These are phyloP conservation scores for Vitis vinifera DNA, from an alignment of 164 flowering plant genomes.

Conservation along the genomic window DNA sequence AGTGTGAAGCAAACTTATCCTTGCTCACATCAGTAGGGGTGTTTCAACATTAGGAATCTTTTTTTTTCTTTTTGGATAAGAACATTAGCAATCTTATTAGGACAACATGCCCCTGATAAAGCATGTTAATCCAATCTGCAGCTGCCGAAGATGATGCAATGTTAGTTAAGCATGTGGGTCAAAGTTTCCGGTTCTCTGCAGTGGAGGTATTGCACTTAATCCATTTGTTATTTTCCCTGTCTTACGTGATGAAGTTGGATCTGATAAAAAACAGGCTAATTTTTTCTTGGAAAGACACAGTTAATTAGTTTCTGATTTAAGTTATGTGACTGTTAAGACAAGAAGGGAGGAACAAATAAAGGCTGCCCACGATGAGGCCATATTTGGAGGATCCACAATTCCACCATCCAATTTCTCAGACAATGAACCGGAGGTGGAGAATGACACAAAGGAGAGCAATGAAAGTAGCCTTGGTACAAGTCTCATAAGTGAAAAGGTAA, in stretches of 20 bases:
- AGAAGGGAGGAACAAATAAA: slow-evolving; percentile 64
- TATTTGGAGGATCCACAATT: slow-evolving; percentile 65
- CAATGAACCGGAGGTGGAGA: slow-evolving; percentile 30
- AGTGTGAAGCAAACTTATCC: background rate
- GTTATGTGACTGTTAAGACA: slow-evolving; percentile 39
- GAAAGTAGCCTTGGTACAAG: slow-evolving; percentile 25
- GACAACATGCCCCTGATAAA: background rate
- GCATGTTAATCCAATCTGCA: slow-evolving; percentile 26
- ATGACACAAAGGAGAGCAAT: slow-evolving; percentile 17
- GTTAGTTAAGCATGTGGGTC: slow-evolving; percentile 70
- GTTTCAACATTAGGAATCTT: background rate
- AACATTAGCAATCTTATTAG: background rate
- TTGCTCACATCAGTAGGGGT: background rate
- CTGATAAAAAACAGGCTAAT: background rate
- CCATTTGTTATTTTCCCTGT: too few species aligned
- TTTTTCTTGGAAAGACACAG: background rate
- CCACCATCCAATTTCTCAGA: slow-evolving; percentile 27
- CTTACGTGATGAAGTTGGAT: background rate
- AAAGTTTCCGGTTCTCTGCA: slow-evolving; percentile 79
- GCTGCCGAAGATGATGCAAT: slow-evolving; percentile 82
- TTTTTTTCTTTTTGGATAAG: background rate
- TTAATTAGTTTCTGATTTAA: background rate
- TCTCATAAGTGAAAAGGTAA: slow-evolving; percentile 75
- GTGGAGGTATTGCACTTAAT: slow-evolving; percentile 52
- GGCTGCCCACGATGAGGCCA: slow-evolving; percentile 88